Evolutionary conservation across 108 stramenopile genomes (phyloP), one percentile per base, ranked within the genome.

Genomic region (Nitzschia sp.): DNA sequence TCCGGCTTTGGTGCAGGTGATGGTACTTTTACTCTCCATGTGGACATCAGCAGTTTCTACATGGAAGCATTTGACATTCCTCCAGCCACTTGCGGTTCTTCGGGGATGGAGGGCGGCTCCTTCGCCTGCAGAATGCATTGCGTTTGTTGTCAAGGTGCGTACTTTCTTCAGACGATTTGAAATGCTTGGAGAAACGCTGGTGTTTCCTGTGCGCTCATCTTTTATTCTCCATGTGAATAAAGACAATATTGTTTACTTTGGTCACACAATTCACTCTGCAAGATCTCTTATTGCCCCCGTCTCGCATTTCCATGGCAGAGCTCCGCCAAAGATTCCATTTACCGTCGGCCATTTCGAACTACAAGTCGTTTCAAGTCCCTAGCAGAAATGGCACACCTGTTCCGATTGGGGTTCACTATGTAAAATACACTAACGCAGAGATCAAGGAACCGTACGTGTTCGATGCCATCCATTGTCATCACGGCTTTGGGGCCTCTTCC

Each of bases 401-500:
- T 19, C 5, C 72, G 1, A 58, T 91, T 51, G 87, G 88, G 38
- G 88, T 89, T 26, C 87, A 87, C 56, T 61, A 71, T 64, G 45
- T 66, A 59, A 54, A 55, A 29, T 71, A 68, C 67, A 60, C 46
- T 17, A 38, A 2, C 9, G 33, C 57, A 3, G 45, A 15, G 11
- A 6, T 67, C 36, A 66, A 19, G 11, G 23, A 61, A 17, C 2
- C 35, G 51, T 32, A 18, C 17, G 0, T 31, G 6, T 78, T 76
- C 33, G 73, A 79, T 35, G 84, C 77, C 18, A 36, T 94, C 5
- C 83, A 88, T 60, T 60, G 86, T 31, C 86, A 94, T 56, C 93
- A 94, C 59, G 93, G 93, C 17, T 94, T 94, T 66, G 93, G 93
- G 2, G 93, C 93, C 28, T 88, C 85, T 15, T 91, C 90, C 6